Percentiles rank a stretch among this genome's conserved stretches.
These are phyloP conservation scores for Chrysoporthe austroafricana DNA, from an alignment of 2,329 filamentous ascomycete species.

Conservation along the genomic window DNA sequence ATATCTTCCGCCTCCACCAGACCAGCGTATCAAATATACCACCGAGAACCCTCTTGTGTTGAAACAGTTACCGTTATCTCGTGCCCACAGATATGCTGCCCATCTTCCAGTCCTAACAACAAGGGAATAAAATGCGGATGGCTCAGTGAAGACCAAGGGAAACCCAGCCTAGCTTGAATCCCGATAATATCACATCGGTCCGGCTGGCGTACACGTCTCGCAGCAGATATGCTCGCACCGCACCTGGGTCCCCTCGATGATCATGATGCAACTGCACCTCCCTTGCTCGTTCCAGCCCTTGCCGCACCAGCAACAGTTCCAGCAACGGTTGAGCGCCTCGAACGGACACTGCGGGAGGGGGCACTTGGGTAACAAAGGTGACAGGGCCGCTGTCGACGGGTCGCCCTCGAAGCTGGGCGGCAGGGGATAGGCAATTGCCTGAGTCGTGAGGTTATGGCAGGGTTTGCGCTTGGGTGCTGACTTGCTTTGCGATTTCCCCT, in stretches of 20 bases:
- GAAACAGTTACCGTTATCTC: too few species aligned
- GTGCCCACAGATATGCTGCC: too few species aligned
- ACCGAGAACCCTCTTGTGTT: too few species aligned
- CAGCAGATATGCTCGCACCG: conserved; percentile 61
- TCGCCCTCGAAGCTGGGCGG: conserved; percentile 46
- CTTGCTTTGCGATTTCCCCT: conserved; percentile 17
- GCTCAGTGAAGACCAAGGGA: too few species aligned
- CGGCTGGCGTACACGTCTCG: conserved; percentile 50
- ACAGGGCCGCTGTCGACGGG: conserved; percentile 35
- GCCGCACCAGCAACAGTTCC: conserved; percentile 62
- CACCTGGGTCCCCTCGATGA: conserved; percentile 52
- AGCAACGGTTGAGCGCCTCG: conserved; percentile 51
- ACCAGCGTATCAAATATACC: too few species aligned
- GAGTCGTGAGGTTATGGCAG: conserved; percentile 48
- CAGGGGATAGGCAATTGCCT: conserved; percentile 51
- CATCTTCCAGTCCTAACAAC: too few species aligned
- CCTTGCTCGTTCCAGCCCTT: conserved; percentile 55
- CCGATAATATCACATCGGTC: conserved; percentile 20
- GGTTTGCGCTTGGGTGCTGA: conserved; percentile 38
- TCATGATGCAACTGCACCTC: conserved; percentile 57
- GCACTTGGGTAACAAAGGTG: conserved; percentile 45
- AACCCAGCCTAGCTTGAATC: too few species aligned
- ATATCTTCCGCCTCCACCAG: background rate
- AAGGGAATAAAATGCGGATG: too few species aligned
- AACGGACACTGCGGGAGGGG: conserved; percentile 54